Evolutionary conservation across 495 filamentous ascomycete genomes (phyloP), one percentile per base, ranked within the genome.

Genomic region (Aspergillus taichungensis): DNA sequence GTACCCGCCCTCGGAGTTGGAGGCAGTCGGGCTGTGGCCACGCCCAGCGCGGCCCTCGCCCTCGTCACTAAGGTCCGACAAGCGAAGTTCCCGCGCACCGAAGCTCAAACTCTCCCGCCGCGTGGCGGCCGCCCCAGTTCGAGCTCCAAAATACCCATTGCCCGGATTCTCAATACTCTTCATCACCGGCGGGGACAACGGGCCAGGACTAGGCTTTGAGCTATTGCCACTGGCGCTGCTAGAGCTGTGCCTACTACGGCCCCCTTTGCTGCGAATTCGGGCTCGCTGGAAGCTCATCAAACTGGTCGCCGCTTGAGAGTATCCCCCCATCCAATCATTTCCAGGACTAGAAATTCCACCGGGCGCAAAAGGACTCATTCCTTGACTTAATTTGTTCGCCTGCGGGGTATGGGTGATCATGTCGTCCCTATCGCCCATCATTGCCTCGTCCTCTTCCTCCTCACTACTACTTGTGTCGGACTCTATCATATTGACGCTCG

Each of bases 51-150:
- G 66, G 49, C 62, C 72, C 33, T 75, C 71, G 32, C 82, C 83
- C 48, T 94, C 90, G 39, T 92, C 90, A 57, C 84, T 91, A 31
- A 87, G 75, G 44, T 88, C 86, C 3, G 88, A 94, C 36, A 94
- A 78, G 53, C 89, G 85, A 32, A 95, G 63, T 52, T 94, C 88
- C 46, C 86, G 83, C 9, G 90, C 89, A 9, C 86, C 87, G 65
- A 89, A 73, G 52, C 85, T 91, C 37, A 96, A 74, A 56, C 86
- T 92, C 64, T 94, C 87, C 36, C 90, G 71, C 33, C 89, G 74
- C 2, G 80, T 69, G 32, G 80, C 73, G 1, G 76, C 18, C 18
- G 18, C 55, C 33, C 69, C 69, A 40, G 64, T 61, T 38, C 68
- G 70, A 8, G 66, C 59, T 10, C 53, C 64, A 42, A 74, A 74